phyloP scores from a whole-genome alignment of 306 rosid species.

The Cicer chorassanicum region DNA sequence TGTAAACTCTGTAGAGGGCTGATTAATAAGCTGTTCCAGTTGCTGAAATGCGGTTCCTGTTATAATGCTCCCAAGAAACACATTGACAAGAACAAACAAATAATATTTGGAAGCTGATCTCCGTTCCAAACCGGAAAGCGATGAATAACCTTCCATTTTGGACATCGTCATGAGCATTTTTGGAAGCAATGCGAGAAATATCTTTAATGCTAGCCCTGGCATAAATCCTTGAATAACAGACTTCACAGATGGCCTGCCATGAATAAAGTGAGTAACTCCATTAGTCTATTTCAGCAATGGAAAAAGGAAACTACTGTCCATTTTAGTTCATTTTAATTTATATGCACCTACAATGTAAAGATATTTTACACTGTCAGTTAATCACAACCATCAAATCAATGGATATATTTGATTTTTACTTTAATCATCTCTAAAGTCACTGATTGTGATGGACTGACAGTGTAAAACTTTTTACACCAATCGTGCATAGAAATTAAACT shows the following conservation, averaged over 20 bases:
- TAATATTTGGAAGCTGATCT: slow-evolving; percentile 84
- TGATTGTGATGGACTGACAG: no score
- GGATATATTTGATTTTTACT: no score
- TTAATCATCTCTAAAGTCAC: no score
- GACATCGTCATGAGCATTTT: slow-evolving; percentile 80
- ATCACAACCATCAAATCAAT: no score
- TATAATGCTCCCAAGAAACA: slow-evolving; percentile 85
- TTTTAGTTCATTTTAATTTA: no score
- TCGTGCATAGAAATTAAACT: no score
- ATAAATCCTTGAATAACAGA: slow-evolving; percentile 87
- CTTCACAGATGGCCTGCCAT: slow-evolving; percentile 65
- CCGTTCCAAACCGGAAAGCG: slow-evolving; percentile 76
- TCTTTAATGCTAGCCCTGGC: slow-evolving; percentile 86
- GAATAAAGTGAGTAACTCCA: slow-evolving; percentile 29
- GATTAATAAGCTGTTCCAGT: slow-evolving; percentile 58
- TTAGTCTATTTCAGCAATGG: slow-evolving; percentile 5
- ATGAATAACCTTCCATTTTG: slow-evolving; percentile 71
- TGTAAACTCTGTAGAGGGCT: slow-evolving; percentile 75
- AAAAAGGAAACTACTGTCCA: not conserved
- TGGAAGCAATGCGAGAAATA: slow-evolving; percentile 81
- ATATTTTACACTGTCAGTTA: no score
- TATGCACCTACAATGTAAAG: no score
- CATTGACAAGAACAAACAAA: slow-evolving; percentile 76
- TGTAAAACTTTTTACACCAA: no score
- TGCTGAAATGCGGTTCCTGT: slow-evolving; percentile 94